Base-by-base conservation (phyloP, 1,139 yeast genomes). In the Candida frijolesensis region DNA sequence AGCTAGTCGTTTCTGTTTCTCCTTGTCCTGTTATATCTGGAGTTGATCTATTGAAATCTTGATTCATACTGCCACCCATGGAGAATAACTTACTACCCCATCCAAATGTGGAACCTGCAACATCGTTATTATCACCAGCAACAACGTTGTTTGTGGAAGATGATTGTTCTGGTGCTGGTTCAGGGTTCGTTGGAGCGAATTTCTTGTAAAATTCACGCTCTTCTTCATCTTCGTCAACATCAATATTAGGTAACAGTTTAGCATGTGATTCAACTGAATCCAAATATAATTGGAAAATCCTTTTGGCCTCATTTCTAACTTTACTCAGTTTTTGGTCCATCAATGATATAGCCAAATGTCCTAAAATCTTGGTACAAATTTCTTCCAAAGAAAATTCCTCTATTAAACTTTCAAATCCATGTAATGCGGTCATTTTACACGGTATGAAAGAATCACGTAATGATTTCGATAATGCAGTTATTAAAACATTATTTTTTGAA, bases 381-480 rank as follows among this genome's bases (percentile, higher is more conserved):
- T 91, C 88, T 27, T 83, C 88, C 2, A 91, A 84, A 0, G 87
- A 72, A 60, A 91, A 91, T 46, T 79, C 82, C 8, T 84, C 85
- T 29, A 85, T 72, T 19, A 89, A 79, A 12, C 79, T 74, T 45
- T 80, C 82, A 55, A 94, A 80, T 1, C 97, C 96, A 54, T 84
- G 72, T 38, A 94, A 73, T 0, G 97, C 91, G 4, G 88, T 89
- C 64, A 87, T 69, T 56, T 96, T 80, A 19, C 96, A 84, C 9
- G 89, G 92, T 5, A 85, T 78, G 61, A 85, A 86, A 0, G 94
- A 80, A 65, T 94, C 99, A 60, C 85, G 85, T 49, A 94, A 75
- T 0, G 96, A 87, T 61, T 91, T 85, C 1, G 90, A 82, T 59
- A 89, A 87, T 0, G 97, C 98, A 0, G 97, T 90, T 8, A 91